Base-by-base conservation (phyloP, 1,284 basidiomycete species). In the Anthracocystis setariae region DNA sequence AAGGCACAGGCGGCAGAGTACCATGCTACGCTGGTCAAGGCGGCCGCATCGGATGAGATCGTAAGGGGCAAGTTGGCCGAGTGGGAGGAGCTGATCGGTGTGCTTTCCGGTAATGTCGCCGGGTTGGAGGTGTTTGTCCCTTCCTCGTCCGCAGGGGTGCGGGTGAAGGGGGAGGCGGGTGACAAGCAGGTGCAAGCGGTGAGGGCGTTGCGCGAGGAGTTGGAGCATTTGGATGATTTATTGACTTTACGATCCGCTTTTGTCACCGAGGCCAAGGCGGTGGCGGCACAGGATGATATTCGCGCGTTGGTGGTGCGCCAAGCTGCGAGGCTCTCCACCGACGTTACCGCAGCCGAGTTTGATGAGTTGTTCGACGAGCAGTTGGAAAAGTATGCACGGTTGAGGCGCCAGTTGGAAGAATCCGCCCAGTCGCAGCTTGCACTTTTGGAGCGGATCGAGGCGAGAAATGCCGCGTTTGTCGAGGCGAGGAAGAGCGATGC, bases 211-310 rank as follows among this genome's bases (percentile, higher is more conserved):
- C 90, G 93, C 15, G 87, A 88, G 0, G 86, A 89, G 10, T 85
- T 97, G 8, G 95, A 98, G 82, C 86, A 88, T 17, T 86, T 98
- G 0, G 91, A 95, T 57, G 90, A 92, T 39, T 77, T 93, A 8
- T 88, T 88, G 50, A 66, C 73, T 46, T 57, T 69, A 17, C 51
- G 77, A 3, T 61, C 86, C 0, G 87, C 90, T 35, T 82, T 92
- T 3, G 87, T 92, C 5, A 84, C 87, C 12, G 88, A 92, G 47
- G 91, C 90, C 1, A 86, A 88, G 50, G 86, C 87, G 9, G 84
- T 90, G 5, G 86, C 89, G 0, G 87, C 87, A 7, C 85, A 86
- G 0, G 94, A 97, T 74, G 91, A 96, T 77, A 89, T 96, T 52
- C 87, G 88, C 8, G 85, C 88, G 3, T 86, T 88, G 2, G 89